phyloP scores from a whole-genome alignment of 1,139 yeast species.

The Eremothecium gossypii region DNA sequence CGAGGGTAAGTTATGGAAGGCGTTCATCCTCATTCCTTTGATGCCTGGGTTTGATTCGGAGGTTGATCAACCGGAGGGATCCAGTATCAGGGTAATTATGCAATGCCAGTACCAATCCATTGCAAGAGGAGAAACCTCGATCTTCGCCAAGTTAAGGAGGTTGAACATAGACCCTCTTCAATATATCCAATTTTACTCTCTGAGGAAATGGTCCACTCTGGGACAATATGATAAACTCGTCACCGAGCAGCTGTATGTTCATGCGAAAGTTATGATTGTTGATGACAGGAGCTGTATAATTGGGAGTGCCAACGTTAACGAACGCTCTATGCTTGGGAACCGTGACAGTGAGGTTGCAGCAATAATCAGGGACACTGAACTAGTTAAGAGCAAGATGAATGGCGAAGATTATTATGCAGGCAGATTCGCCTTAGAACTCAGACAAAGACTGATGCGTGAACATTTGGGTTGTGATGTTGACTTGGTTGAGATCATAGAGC shows the following conservation, averaged over 20 bases:
- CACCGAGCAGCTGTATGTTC: conserved; percentile 88
- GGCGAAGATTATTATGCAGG: conserved; percentile 77
- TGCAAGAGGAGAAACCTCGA: conserved; percentile 83
- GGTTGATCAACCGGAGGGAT: conserved; percentile 89
- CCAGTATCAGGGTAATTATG: conserved; percentile 90
- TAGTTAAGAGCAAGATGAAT: conserved; percentile 67
- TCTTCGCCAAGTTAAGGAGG: conserved; percentile 69
- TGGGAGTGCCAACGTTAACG: conserved; percentile 95
- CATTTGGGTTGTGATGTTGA: conserved; percentile 93
- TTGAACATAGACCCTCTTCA: conserved; percentile 84
- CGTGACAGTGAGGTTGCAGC: conserved; percentile 95
- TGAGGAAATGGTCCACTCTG: conserved; percentile 91
- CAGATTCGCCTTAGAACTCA: conserved; percentile 77
- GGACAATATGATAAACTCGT: conserved; percentile 68
- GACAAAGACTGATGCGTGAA: conserved; percentile 92
- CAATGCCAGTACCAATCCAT: conserved; percentile 93
- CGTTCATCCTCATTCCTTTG: conserved; percentile 81
- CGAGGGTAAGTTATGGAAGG: conserved; percentile 76
- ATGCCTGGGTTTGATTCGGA: conserved; percentile 98
- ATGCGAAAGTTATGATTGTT: conserved; percentile 86
- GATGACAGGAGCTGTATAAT: conserved; percentile 90
- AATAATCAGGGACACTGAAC: conserved; percentile 72
- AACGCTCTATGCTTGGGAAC: conserved; percentile 86
- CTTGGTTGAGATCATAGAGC: conserved; percentile 71
- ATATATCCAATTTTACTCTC: conserved; percentile 82